These are phyloP conservation scores for Metarhizium robertsii DNA, from an alignment of 2,329 filamentous ascomycete species.

Conservation along the genomic window DNA sequence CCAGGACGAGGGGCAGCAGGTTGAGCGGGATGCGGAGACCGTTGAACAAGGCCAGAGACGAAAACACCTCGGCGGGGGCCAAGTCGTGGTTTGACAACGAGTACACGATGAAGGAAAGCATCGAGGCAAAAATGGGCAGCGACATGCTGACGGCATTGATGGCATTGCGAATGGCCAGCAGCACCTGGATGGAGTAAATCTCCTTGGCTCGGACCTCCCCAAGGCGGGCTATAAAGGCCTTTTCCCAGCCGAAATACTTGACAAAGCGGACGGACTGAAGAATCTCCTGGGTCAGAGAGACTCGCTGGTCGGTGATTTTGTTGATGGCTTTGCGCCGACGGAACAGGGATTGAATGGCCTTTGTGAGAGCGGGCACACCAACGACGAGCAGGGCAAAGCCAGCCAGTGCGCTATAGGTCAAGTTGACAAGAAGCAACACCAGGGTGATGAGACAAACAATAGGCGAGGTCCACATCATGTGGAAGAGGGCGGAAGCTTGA, in stretches of 20 bases:
- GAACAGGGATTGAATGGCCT: slow-evolving; percentile 69
- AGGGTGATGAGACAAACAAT: slow-evolving; percentile 71
- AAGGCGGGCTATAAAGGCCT: slow-evolving; percentile 70
- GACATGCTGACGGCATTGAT: slow-evolving; percentile 80
- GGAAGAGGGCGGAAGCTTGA: slow-evolving; percentile 79
- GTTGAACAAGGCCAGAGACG: slow-evolving; percentile 90
- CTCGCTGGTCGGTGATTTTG: slow-evolving; percentile 86
- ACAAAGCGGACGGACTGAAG: slow-evolving; percentile 86
- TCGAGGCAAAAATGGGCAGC: slow-evolving; percentile 86
- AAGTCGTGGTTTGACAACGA: slow-evolving; percentile 58
- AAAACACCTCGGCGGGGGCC: slow-evolving; percentile 74
- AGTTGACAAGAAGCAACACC: slow-evolving; percentile 71
- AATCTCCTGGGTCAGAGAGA: slow-evolving; percentile 87
- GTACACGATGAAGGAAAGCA: slow-evolving; percentile 86
- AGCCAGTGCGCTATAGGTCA: slow-evolving; percentile 82
- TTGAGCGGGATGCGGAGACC: slow-evolving; percentile 84
- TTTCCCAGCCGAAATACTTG: slow-evolving; percentile 96
- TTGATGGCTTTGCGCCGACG: slow-evolving; percentile 71
- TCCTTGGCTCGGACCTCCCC: slow-evolving; percentile 65
- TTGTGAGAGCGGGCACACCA: slow-evolving; percentile 67
- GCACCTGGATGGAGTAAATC: slow-evolving; percentile 72
- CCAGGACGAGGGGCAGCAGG: slow-evolving; percentile 76
- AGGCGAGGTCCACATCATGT: slow-evolving; percentile 83
- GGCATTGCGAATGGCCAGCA: slow-evolving; percentile 74
- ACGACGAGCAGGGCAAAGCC: slow-evolving; percentile 78